phyloP scores from a whole-genome alignment of 2,329 filamentous ascomycete species.

The Alternaria metachromatica region DNA sequence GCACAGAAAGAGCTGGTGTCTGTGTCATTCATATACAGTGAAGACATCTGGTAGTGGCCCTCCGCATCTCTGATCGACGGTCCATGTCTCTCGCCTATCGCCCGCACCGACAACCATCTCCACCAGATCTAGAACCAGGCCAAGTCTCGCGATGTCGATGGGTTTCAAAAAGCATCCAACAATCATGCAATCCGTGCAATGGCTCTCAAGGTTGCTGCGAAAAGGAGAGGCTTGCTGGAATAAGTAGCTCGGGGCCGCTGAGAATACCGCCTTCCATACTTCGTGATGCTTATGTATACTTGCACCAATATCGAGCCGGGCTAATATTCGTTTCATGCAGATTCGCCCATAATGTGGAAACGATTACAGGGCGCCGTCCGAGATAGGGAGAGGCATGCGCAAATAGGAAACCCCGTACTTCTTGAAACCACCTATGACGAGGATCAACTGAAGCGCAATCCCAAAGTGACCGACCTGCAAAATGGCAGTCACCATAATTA shows the following conservation, averaged over 20 bases:
- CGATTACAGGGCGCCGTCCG: conserved; percentile 55
- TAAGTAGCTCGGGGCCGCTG: background rate
- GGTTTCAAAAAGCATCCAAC: background rate
- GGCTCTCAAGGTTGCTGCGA: background rate
- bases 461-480: conserved; percentile 38
- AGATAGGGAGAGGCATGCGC: conserved; percentile 50
- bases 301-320: conserved; percentile 6
- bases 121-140: background rate
- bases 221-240: background rate
- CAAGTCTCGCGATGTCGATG: conserved; percentile 2
- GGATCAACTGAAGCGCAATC: conserved; percentile 50
- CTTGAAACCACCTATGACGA: conserved; percentile 56
- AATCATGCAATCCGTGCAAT: background rate
- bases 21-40: background rate
- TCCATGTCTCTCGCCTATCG: conserved; percentile 7
- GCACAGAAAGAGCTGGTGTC: background rate
- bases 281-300: conserved; percentile 15
- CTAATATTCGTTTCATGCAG: conserved; percentile 41
- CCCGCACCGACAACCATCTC: background rate
- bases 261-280: background rate
- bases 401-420: conserved; percentile 55
- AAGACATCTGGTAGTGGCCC: background rate
- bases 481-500: conserved; percentile 37
- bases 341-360: conserved; percentile 57
- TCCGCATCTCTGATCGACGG: conserved; percentile 4